Base-by-base conservation (phyloP, 1,284 basidiomycete genomes). In the Ceratobasidium sp. region DNA sequence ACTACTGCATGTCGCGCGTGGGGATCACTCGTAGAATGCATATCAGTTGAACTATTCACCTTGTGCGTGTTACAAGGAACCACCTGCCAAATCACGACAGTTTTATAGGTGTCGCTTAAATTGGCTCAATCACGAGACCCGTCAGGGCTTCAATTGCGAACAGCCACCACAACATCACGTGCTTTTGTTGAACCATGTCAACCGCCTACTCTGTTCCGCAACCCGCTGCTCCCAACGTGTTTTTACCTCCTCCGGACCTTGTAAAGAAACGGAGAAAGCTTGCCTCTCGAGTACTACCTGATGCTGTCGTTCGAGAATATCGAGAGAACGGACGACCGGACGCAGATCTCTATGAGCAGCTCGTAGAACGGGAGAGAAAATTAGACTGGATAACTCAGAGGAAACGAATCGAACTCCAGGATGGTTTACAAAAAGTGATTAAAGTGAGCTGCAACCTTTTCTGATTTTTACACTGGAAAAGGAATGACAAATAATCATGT, bases 381-480 rank as follows among this genome's bases (percentile, higher is more conserved):
- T 85, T 98, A 11, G 96, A 98, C 82, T 98, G 97, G 97, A 97
- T 94, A 5, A 90, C 98, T 82, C 89, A 90, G 77, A 85, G 97
- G 76, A 98, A 98, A 81, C 89, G 88, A 76, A 92, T 93, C 13
- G 97, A 98, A 79, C 89, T 97, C 50, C 91, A 93, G 78, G 95
- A 98, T 80, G 88, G 93, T 23, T 79, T 95, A 55, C 81, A 81
- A 21, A 79, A 82, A 73, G 81, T 83, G 8, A 79, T 82, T 6
- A 80, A 81, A 76, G 84, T 83, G 74, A 75, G 80, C 76, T 4
- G 35, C 35, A 38, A 11, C 11, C 11, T 38, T 7, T 21, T 1
- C 38, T 21, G 47, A 49, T 41, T 47, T 16, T n/a, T 61, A 13
- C 5, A 18, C 32, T 11, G 30, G 41, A 50, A n/a, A 38, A n/a